Base-by-base conservation (phyloP, 2,329 filamentous ascomycete species). In the Alternaria consortialis region DNA sequence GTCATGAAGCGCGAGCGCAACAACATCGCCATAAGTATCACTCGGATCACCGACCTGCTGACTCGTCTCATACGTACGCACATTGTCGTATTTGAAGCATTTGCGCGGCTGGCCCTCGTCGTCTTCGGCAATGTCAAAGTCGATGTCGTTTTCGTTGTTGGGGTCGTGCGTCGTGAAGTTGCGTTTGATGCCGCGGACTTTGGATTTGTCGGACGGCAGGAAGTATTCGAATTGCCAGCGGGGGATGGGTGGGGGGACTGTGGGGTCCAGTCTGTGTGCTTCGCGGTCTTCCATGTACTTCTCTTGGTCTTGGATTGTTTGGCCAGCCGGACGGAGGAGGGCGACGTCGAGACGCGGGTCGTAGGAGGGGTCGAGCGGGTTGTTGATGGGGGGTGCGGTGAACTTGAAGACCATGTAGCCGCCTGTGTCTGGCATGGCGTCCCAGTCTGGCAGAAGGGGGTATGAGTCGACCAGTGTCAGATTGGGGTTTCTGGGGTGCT, bases 391-490 rank as follows among this genome's bases (percentile, higher is more conserved):
- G n/a, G 87, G 84, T 50, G 86, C 85, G 60, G 84, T 81, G 75
- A 89, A 89, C 59, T 89, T 89, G 75, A 86, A 82, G 55, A 88
- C 80, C 68, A 88, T 83, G 76, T 85, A 89, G 37, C 82, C 83
- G 67, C 86, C 86, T 7, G 83, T 83, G 63, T 88, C 84, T 4
- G 87, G 85, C 56, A 86, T 82, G 11, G 86, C 86, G 34, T 87
- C 84, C 37, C 88, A 81, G 68, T 90, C 87, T 7, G 88, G 87
- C 7, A 89, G 77, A 11, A 90, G 70, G 15, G 87, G 86, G 69
- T 87, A 90, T 58, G 83, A 84, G 43, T 87, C 87, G 32, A 89
- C 78, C 3, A 88, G 81, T 56, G 85, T 84, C 50, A 89, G 75
- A 58, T 83, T 82, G 9, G 84, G 80, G 55, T 88, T 88, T 36